phyloP scores from a whole-genome alignment of 331 rosid species.

The Prunus yedoensis region DNA sequence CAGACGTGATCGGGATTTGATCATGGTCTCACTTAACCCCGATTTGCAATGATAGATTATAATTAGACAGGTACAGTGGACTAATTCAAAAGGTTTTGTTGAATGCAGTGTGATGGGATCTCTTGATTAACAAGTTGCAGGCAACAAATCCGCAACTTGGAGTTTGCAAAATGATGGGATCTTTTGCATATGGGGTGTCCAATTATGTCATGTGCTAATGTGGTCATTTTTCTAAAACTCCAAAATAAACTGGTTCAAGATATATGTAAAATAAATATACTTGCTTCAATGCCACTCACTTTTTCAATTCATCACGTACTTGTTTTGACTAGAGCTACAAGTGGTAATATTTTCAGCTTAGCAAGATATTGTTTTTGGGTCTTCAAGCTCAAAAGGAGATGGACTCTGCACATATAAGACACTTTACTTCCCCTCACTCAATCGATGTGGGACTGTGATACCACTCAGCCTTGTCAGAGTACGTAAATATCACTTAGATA shows the following conservation, averaged over 20 bases:
- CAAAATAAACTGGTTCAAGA: neutral
- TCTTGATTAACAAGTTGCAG: slow-evolving; percentile 11
- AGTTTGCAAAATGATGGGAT: slow-evolving; percentile 45
- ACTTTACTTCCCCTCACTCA: no score
- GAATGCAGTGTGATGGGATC: slow-evolving; percentile 34
- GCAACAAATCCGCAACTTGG: slow-evolving; percentile 37
- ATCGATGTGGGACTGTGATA: no score
- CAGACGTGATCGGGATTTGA: slow-evolving; percentile 1
- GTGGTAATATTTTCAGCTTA: no score
- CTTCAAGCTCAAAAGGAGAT: no score
- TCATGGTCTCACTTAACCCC: neutral
- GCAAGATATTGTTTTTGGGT: no score
- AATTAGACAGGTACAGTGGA: neutral
- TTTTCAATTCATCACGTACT: neutral
- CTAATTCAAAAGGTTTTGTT: slow-evolving; percentile 19
- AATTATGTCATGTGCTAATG: slow-evolving; percentile 51
- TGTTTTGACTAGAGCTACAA: no score
- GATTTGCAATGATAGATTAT: no score
- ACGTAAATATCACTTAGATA: no score
- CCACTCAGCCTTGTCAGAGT: no score
- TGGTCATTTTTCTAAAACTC: slow-evolving; percentile 23
- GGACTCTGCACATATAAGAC: no score
- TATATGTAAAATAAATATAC: no score
- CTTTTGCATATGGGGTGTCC: slow-evolving; percentile 60
- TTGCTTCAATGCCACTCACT: neutral